A percentile compares a stretch with the other conserved stretches of the same genome.
Evolutionary conservation across 106 monocot species (phyloP).

Genomic region (Dendrobium catenatum): DNA sequence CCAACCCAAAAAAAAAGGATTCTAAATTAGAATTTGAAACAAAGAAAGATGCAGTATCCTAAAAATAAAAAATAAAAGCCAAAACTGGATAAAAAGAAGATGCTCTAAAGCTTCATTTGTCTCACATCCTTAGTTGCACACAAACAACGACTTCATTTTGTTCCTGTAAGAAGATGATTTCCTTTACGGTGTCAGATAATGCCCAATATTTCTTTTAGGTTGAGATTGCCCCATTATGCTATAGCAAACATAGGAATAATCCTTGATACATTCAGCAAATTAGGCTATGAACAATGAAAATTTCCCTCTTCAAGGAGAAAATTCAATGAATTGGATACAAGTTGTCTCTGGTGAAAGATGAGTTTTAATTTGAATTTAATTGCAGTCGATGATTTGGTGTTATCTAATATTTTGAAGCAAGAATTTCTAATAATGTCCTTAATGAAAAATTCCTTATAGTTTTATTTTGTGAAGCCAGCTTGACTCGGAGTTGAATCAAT

Average conservation of each 20-base stretch:
- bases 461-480: neutral
- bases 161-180: neutral
- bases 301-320: neutral
- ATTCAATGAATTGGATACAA: neutral
- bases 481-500: neutral
- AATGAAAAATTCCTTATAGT: neutral
- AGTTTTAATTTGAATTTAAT: neutral
- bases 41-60: neutral
- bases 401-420: neutral
- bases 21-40: neutral
- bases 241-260: neutral
- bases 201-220: neutral
- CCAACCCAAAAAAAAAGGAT: neutral
- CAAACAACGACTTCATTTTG: neutral
- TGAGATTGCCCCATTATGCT: neutral
- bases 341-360: neutral
- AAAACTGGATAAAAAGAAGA: neutral
- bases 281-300: neutral
- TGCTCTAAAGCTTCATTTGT: neutral
- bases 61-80: neutral
- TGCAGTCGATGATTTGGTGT: neutral
- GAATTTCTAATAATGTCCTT: neutral
- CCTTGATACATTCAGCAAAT: neutral
- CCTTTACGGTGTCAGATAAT: neutral
- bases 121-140: neutral